Percentiles rank a stretch among this genome's conserved stretches.
phyloP scores from a whole-genome alignment of 768 basidiomycete species.

The Pholiota molesta region DNA sequence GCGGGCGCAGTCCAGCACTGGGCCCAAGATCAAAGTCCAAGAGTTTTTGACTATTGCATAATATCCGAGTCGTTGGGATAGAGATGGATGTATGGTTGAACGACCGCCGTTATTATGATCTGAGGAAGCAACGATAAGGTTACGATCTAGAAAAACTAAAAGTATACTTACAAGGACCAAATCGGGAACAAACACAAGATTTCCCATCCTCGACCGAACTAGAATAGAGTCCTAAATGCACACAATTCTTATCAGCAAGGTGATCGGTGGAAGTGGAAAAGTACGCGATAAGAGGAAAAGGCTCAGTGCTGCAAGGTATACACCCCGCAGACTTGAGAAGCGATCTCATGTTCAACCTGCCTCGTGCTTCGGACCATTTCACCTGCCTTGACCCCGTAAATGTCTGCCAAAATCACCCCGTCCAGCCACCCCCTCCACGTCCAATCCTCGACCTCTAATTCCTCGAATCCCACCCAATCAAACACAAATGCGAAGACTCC shows the following conservation, averaged over 20 bases:
- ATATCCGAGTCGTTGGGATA: neutral
- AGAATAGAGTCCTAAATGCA: neutral
- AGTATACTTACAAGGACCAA: neutral
- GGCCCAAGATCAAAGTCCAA: neutral
- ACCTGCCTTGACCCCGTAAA: neutral
- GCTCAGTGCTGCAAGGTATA: conserved; percentile 7
- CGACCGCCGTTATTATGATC: neutral
- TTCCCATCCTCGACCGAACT: neutral
- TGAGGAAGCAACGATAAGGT: neutral
- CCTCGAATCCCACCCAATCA: neutral
- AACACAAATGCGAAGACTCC: neutral
- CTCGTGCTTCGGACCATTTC: neutral
- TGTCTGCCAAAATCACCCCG: neutral
- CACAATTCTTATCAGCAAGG: neutral
- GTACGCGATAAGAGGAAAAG: neutral
- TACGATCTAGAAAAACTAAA: neutral
- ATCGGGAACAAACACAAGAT: neutral
- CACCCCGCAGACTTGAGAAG: conserved; percentile 2
- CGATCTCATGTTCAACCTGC: conserved; percentile 10
- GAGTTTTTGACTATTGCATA: too few species aligned
- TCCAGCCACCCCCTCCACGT: neutral
- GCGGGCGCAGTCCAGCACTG: neutral
- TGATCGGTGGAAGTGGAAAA: neutral
- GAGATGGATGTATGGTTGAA: neutral
- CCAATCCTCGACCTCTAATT: neutral